A percentile compares a stretch with the other conserved stretches of the same genome.
phyloP scores from a whole-genome alignment of 176 grass and related monocot genomes.

The Musa schizocarpa region DNA sequence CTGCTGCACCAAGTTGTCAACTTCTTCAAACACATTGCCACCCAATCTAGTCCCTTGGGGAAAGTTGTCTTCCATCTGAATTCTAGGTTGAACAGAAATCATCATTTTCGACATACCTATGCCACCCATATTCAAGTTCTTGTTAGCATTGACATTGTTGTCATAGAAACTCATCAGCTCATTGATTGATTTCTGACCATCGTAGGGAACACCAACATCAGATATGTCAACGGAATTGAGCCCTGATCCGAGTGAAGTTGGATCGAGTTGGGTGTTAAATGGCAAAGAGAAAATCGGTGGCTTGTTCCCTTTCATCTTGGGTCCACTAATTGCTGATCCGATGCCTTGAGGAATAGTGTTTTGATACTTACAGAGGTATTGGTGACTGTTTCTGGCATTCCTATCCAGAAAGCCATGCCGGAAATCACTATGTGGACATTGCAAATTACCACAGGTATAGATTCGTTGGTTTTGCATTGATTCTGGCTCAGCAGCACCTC shows the following conservation, averaged over 20 bases:
- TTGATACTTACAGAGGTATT: constrained; percentile 25
- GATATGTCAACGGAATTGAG: constrained; percentile 10
- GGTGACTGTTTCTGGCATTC: too few relatives aligned
- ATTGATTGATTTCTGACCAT: constrained; percentile 3
- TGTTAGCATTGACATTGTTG: too few relatives aligned
- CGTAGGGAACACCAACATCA: constrained; percentile 31
- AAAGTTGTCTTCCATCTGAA: not conserved
- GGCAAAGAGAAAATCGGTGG: constrained; percentile 26
- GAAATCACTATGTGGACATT: constrained; percentile 19
- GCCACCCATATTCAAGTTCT: not conserved
- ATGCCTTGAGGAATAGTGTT: constrained; percentile 6
- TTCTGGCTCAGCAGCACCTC: constrained; percentile 6
- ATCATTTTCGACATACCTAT: not conserved
- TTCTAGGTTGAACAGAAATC: not conserved
- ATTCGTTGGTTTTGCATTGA: constrained; percentile 29
- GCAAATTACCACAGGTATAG: constrained; percentile 23
- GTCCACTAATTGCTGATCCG: not conserved
- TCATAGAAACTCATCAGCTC: too few relatives aligned
- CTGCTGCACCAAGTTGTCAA: constrained; percentile 13
- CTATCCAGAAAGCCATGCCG: constrained; percentile 38
- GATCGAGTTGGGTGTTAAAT: constrained; percentile 1
- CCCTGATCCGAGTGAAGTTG: constrained; percentile 12
- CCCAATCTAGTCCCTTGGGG: not conserved
- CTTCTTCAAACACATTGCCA: not conserved
- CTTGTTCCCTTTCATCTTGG: constrained; percentile 24